Evolutionary conservation across 2,329 filamentous ascomycete genomes (phyloP), one percentile per base, ranked within the genome.

Genomic region (Epicoccum sorghinum): DNA sequence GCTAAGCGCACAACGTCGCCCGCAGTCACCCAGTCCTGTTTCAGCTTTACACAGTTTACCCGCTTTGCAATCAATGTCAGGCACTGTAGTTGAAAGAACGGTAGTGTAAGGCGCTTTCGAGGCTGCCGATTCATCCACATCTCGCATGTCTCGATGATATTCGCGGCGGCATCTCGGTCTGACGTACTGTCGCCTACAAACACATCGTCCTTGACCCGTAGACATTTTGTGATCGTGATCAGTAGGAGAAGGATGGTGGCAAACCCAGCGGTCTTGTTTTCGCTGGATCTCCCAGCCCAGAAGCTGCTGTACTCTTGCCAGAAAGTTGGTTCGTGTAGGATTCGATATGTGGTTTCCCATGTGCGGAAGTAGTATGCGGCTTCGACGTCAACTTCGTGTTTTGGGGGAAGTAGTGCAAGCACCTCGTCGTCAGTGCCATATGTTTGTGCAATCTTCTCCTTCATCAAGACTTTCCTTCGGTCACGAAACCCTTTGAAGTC

Each of bases 311-410:
- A 86, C 7, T 83, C 78, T 18, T 70, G 59, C 75, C 77, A 77
- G 55, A 86, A 86, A 0, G 76, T 79, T 0, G 82, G 82, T 4
- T 73, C 65, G 49, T 86, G 83, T 0, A 86, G 64, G 39, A 86
- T 79, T 3, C 82, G 78, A 46, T 83, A 78, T 0, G 76, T 75
- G 1, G 75, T 77, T 54, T 84, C 83, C 52, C 82, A 84, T 0
- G 71, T 79, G 2, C 67, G 66, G 38, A 84, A 78, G 65, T 86
- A 86, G 0, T 79, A 58, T 1, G 64, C 52, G 6, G 76, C 73
- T 65, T 80, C 75, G 10, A 60, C 33, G 51, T 84, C 80, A 1
- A 79, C 68, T 14, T 72, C 62, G 13, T 47, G 57, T 45, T 71
- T 74, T 1, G 68, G 42, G 1, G 77, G 77, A 1, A 80, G 58